phyloP scores from a whole-genome alignment of 768 basidiomycete species.

The Mycena venus region DNA sequence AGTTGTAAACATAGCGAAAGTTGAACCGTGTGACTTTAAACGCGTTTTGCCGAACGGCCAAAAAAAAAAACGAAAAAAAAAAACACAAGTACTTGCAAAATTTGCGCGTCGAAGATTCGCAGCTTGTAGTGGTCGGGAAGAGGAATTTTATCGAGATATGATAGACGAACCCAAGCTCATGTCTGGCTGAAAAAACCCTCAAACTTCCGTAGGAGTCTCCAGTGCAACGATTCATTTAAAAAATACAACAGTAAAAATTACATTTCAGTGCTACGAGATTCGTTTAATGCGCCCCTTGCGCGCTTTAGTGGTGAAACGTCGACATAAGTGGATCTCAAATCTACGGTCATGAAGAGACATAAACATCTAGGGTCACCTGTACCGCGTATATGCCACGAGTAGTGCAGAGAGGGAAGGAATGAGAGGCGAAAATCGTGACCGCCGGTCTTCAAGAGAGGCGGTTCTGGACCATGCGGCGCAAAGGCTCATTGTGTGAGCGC shows the following conservation, averaged over 20 bases:
- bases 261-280: neutral
- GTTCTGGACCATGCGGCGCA: neutral
- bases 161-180: too few species aligned
- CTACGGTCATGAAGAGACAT: neutral
- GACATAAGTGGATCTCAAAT: neutral
- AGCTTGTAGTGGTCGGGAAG: too few species aligned
- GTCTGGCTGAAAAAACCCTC: too few species aligned
- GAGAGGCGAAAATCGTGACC: neutral
- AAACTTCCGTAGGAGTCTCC: too few species aligned
- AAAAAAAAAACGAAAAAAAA: too few species aligned
- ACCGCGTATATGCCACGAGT: neutral
- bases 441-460: slow-evolving; percentile 5
- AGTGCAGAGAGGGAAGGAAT: neutral
- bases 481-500: slow-evolving; percentile 7
- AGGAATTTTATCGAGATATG: too few species aligned
- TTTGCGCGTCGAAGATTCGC: too few species aligned
- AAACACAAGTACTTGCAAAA: too few species aligned
- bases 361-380: neutral
- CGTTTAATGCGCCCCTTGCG: neutral
- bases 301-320: neutral
- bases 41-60: too few species aligned
- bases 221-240: neutral
- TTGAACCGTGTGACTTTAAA: too few species aligned
- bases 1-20: too few species aligned
- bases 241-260: neutral